A percentile compares a stretch with the other conserved stretches of the same genome.
These are phyloP conservation scores for Rhizopogon rudus DNA, from an alignment of 768 basidiomycete species.

Conservation along the genomic window DNA sequence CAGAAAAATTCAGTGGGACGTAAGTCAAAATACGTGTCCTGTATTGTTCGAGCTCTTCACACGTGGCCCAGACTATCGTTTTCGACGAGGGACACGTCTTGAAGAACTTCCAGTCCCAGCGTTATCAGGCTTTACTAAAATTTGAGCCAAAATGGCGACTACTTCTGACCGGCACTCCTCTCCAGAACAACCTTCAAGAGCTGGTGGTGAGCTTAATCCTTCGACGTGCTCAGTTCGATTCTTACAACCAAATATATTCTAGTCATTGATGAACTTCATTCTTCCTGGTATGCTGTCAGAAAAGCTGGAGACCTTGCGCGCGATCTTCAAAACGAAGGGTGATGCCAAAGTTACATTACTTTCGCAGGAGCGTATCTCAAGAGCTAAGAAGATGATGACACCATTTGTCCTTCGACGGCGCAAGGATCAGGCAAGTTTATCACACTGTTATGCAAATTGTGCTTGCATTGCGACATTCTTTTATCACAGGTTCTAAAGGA, in stretches of 20 bases:
- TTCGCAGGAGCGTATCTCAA: slow-evolving; percentile 86
- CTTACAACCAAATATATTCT: slow-evolving; percentile 6
- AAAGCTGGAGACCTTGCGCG: slow-evolving; percentile 72
- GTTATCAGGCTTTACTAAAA: slow-evolving; percentile 84
- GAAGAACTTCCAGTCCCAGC: slow-evolving; percentile 97
- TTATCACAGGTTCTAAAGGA: slow-evolving; percentile 76
- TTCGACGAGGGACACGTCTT: slow-evolving; percentile 97
- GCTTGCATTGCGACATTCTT: background rate
- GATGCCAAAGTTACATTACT: slow-evolving; percentile 84
- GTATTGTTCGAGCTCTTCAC: background rate
- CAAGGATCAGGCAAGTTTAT: slow-evolving; percentile 74
- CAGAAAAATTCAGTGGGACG: slow-evolving; percentile 87
- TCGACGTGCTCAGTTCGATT: slow-evolving; percentile 2
- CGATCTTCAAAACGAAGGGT: slow-evolving; percentile 97
- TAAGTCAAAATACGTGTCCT: slow-evolving; percentile 35
- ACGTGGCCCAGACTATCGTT: slow-evolving; percentile 65
- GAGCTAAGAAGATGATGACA: slow-evolving; percentile 99
- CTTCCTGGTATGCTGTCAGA: slow-evolving; percentile 84
- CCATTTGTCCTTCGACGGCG: slow-evolving; percentile 96
- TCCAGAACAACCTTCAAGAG: slow-evolving; percentile 90
- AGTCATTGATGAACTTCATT: slow-evolving; percentile 99
- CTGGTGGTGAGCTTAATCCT: slow-evolving; percentile 59
- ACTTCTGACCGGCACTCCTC: slow-evolving; percentile 90
- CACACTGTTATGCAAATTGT: background rate
- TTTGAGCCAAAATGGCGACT: slow-evolving; percentile 87